Conservation (phyloP, 2,329 filamentous ascomycete genomes). For the Alternaria triticina region DNA sequence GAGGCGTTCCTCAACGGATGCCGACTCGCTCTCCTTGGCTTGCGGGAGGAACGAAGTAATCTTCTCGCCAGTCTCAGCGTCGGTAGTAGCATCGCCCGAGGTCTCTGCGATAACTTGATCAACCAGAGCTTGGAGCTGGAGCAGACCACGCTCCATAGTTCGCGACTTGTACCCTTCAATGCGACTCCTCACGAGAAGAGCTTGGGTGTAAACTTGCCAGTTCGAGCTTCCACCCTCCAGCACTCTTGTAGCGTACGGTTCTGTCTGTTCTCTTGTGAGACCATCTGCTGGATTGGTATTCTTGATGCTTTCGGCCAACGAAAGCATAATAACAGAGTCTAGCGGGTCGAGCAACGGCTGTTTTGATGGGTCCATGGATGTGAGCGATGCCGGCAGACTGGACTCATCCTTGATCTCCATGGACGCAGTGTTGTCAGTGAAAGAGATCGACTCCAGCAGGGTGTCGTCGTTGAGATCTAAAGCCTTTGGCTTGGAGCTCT, state of each 20-base stretch:
- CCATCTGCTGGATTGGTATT: constrained; percentile 86
- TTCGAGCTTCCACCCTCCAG: constrained; percentile 89
- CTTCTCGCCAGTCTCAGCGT: constrained; percentile 45
- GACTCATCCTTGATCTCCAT: constrained; percentile 54
- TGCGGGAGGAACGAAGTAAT: constrained; percentile 83
- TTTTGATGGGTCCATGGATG: constrained; percentile 72
- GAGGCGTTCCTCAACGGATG: constrained; percentile 76
- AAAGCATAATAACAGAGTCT: constrained; percentile 87
- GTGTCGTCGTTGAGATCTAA: constrained; percentile 91
- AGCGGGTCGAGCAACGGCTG: constrained; percentile 83
- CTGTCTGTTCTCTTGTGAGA: constrained; percentile 88
- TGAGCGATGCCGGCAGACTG: constrained; percentile 66
- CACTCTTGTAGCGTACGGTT: constrained; percentile 89
- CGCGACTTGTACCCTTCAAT: constrained; percentile 88
- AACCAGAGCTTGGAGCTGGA: constrained; percentile 93
- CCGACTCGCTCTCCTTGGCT: constrained; percentile 76
- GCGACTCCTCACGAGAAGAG: constrained; percentile 83
- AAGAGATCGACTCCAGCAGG: constrained; percentile 84
- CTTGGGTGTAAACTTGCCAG: constrained; percentile 98
- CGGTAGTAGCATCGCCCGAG: constrained; percentile 42
- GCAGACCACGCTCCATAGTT: constrained; percentile 84
- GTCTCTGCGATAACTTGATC: constrained; percentile 95
- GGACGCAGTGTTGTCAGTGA: constrained; percentile 63
- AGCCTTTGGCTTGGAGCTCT: constrained; percentile 64
- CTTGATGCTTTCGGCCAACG: constrained; percentile 81